phyloP scores from a whole-genome alignment of 2,329 filamentous ascomycete genomes.

The Fusarium sp. region DNA sequence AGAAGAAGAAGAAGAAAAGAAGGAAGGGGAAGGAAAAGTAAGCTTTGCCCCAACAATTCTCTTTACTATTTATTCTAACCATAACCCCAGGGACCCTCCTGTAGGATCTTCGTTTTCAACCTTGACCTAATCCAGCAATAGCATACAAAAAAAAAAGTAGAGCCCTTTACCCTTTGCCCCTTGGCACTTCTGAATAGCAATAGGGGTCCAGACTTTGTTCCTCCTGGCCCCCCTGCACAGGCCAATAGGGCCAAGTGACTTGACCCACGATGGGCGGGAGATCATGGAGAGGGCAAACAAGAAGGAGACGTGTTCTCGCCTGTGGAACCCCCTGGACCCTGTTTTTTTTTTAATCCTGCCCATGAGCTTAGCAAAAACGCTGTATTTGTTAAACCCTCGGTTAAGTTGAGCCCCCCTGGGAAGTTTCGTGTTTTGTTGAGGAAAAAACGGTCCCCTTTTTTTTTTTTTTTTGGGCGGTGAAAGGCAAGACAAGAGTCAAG shows the following conservation, averaged over 20 bases:
- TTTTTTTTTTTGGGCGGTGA: slow-evolving; percentile 25
- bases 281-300: slow-evolving; percentile 30
- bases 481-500: background rate
- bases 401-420: background rate
- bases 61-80: background rate
- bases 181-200: slow-evolving; percentile 7
- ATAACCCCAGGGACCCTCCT: background rate
- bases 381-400: background rate
- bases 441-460: background rate
- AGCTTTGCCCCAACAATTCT: slow-evolving; percentile 17
- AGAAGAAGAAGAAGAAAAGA: background rate
- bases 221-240: background rate
- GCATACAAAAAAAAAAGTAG: slow-evolving; percentile 17
- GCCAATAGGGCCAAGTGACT: slow-evolving; percentile 24
- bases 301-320: slow-evolving; percentile 23
- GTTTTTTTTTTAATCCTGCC: background rate
- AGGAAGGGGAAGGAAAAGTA: background rate
- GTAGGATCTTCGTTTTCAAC: background rate
- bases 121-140: slow-evolving; percentile 40
- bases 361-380: slow-evolving; percentile 21
- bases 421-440: slow-evolving; percentile 9
- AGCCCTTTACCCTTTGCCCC: background rate
- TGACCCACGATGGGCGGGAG: slow-evolving; percentile 38
- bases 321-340: slow-evolving; percentile 9
- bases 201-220: slow-evolving; percentile 39